Evolutionary conservation across 2,329 filamentous ascomycete genomes (phyloP).

Genomic region (Phialophora expanda): DNA sequence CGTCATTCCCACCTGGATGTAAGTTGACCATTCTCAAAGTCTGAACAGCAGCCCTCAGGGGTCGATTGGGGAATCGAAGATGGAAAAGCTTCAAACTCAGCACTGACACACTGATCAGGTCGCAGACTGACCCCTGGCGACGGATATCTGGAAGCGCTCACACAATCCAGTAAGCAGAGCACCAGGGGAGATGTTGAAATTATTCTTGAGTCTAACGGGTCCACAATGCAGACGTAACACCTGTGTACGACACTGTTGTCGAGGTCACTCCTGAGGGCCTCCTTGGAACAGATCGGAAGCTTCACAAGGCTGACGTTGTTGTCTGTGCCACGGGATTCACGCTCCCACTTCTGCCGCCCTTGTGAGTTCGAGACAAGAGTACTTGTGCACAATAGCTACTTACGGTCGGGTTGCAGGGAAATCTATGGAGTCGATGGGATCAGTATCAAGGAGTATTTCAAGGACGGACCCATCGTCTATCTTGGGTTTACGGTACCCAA

Average conservation of each 20-base stretch:
- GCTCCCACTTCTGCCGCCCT: conserved; percentile 23
- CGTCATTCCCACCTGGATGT: conserved; percentile 45
- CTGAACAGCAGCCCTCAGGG: too few species aligned
- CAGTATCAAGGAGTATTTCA: conserved; percentile 38
- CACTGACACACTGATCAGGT: conserved; percentile 31
- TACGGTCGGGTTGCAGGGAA: too few species aligned
- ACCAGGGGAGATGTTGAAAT: too few species aligned
- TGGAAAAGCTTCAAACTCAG: too few species aligned
- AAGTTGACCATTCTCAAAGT: too few species aligned
- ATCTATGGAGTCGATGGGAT: conserved; percentile 37
- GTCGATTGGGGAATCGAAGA: too few species aligned
- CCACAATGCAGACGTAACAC: conserved; percentile 14
- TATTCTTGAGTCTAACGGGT: too few species aligned
- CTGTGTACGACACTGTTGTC: conserved; percentile 47
- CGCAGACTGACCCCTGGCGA: conserved; percentile 57
- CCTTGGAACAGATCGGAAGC: conserved; percentile 45
- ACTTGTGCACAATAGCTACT: too few species aligned
- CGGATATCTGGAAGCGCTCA: conserved; percentile 57
- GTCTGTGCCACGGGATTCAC: conserved; percentile 54
- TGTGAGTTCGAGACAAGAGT: neutral
- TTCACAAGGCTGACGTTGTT: conserved; percentile 49
- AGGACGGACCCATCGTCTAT: conserved; percentile 43
- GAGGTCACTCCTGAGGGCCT: conserved; percentile 50
- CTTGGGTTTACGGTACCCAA: conserved; percentile 43
- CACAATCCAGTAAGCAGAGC: conserved; percentile 38